These are phyloP conservation scores for Chlorella vulgaris DNA, from an alignment of 139 green algal genomes.

Conservation along the genomic window DNA sequence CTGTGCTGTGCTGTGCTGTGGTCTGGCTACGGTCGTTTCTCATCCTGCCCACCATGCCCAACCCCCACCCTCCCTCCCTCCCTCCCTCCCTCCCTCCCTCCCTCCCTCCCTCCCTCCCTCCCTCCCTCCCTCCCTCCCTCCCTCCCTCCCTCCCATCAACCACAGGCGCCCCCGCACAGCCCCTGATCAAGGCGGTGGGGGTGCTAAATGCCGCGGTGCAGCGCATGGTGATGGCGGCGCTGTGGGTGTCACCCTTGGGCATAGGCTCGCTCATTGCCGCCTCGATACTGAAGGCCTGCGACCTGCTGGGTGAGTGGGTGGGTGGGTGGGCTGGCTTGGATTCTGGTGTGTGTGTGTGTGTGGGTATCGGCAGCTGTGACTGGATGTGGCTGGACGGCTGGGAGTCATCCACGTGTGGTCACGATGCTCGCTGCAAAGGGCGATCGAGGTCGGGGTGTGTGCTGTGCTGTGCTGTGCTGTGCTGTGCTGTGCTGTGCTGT, in stretches of 20 bases:
- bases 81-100: not conserved
- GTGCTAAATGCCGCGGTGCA: constrained; percentile 54
- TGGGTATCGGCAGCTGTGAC: not conserved
- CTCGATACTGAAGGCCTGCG: constrained; percentile 49
- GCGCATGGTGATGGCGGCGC: constrained; percentile 57
- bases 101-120: no score
- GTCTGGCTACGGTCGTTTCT: not conserved
- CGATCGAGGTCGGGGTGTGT: no score
- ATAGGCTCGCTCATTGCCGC: constrained; percentile 58
- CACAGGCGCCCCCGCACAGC: constrained; percentile 27
- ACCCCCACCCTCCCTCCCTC: not conserved
- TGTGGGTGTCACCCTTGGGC: constrained; percentile 58
- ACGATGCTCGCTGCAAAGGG: no score
- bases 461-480: no score
- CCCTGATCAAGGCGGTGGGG: constrained; percentile 37
- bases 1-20: not conserved
- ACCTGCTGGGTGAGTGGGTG: constrained; percentile 22
- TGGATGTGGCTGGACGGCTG: no score
- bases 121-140: no score
- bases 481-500: no score
- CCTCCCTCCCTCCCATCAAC: not conserved
- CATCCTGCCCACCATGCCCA: not conserved
- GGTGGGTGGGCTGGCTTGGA: not conserved
- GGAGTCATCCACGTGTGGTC: no score
- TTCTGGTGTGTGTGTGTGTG: not conserved